A percentile compares a stretch with the other conserved stretches of the same genome.
phyloP scores from a whole-genome alignment of 306 rosid genomes.

The Clitoria ternatea region DNA sequence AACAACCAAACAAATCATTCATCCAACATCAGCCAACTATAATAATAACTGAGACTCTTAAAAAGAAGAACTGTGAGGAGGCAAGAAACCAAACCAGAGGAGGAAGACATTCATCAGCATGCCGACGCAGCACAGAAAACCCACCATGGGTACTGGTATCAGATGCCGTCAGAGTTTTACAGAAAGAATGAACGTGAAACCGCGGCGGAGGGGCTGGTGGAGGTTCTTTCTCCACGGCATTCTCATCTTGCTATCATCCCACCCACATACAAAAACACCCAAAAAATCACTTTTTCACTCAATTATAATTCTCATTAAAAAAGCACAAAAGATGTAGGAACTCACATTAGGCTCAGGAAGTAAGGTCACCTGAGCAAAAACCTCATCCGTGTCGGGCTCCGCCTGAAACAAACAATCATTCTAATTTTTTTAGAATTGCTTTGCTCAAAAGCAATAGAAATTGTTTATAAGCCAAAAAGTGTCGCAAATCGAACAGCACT shows the following conservation, averaged over 20 bases:
- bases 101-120: slow-evolving; percentile 94
- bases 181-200: slow-evolving; percentile 82
- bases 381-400: slow-evolving; percentile 90
- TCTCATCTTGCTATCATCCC: slow-evolving; percentile 62
- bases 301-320: neutral
- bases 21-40: neutral
- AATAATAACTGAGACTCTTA: neutral
- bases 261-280: neutral
- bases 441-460: slow-evolving; percentile 16
- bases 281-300: neutral
- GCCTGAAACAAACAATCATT: slow-evolving; percentile 51
- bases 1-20: neutral
- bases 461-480: neutral
- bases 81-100: slow-evolving; percentile 56
- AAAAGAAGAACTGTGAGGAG: neutral
- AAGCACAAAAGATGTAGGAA: neutral
- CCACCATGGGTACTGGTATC: slow-evolving; percentile 98
- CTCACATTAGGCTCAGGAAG: slow-evolving; percentile 61
- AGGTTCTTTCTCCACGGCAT: slow-evolving; percentile 52
- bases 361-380: slow-evolving; percentile 75
- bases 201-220: slow-evolving; percentile 54
- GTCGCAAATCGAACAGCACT: slow-evolving; percentile 10
- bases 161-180: slow-evolving; percentile 85
- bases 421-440: neutral
- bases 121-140: slow-evolving; percentile 83